phyloP scores from a whole-genome alignment of 2,329 filamentous ascomycete genomes.

The Zymoseptoria pseudotritici region DNA sequence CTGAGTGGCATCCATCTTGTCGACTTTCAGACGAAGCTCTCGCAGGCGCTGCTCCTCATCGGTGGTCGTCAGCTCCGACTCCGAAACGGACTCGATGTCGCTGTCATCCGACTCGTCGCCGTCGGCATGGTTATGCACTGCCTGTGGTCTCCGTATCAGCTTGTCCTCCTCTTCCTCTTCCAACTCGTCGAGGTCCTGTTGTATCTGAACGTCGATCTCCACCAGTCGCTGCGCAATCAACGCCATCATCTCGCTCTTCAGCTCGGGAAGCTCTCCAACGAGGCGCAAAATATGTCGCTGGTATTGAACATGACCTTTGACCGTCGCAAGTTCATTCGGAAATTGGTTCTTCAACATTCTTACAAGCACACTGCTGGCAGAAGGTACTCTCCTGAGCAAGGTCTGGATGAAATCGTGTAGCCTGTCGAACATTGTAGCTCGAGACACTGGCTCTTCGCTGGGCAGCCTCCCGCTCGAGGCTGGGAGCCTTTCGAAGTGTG shows the following conservation, averaged over 20 bases:
- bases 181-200: constrained; percentile 84
- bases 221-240: constrained; percentile 80
- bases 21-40: constrained; percentile 69
- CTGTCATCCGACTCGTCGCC: constrained; percentile 49
- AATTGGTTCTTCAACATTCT: constrained; percentile 34
- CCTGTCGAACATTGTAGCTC: constrained; percentile 60
- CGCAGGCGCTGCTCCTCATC: constrained; percentile 57
- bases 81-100: constrained; percentile 64
- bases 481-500: constrained; percentile 61
- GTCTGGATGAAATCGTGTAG: constrained; percentile 70
- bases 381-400: constrained; percentile 72
- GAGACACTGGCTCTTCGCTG: constrained; percentile 51
- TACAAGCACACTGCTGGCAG: constrained; percentile 63
- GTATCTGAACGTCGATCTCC: constrained; percentile 92
- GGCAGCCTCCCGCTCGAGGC: constrained; percentile 47
- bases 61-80: constrained; percentile 50
- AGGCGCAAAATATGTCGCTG: constrained; percentile 75
- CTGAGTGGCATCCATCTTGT: constrained; percentile 85
- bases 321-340: constrained; percentile 52
- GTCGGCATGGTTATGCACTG: constrained; percentile 45
- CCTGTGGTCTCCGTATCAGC: constrained; percentile 50
- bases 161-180: constrained; percentile 79
- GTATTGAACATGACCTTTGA: constrained; percentile 76
- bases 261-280: constrained; percentile 66
- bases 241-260: constrained; percentile 73